These are phyloP conservation scores for Scleroderma citrinum DNA, from an alignment of 768 basidiomycete genomes.

Conservation along the genomic window DNA sequence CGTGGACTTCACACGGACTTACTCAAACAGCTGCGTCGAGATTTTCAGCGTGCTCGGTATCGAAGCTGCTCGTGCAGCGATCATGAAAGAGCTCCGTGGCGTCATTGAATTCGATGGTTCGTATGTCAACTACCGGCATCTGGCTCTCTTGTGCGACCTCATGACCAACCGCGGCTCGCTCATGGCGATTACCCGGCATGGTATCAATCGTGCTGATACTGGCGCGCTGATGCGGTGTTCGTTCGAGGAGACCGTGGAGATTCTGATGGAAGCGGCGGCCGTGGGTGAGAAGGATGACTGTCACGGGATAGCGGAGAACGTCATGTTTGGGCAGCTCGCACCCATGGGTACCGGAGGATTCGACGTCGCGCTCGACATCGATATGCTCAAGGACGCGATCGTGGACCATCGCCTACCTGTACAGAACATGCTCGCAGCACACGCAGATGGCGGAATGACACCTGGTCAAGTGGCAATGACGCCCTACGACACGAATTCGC, in stretches of 20 bases:
- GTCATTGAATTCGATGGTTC: slow-evolving; percentile 99
- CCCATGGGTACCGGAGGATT: slow-evolving; percentile 98
- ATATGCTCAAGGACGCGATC: slow-evolving; percentile 98
- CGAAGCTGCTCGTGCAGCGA: slow-evolving; percentile 91
- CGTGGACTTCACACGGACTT: slow-evolving; percentile 88
- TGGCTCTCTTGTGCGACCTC: slow-evolving; percentile 92
- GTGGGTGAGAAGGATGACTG: slow-evolving; percentile 98
- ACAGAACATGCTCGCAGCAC: slow-evolving; percentile 71
- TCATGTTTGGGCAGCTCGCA: slow-evolving; percentile 99
- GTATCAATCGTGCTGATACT: slow-evolving; percentile 98
- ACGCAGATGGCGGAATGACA: slow-evolving; percentile 84
- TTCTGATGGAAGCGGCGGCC: slow-evolving; percentile 97
- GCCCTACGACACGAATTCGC: slow-evolving; percentile 91
- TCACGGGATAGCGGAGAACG: slow-evolving; percentile 97
- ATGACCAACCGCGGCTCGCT: slow-evolving; percentile 95
- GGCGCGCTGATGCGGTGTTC: slow-evolving; percentile 98
- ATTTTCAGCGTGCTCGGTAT: slow-evolving; percentile 93
- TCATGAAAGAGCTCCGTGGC: slow-evolving; percentile 88
- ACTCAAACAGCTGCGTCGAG: slow-evolving; percentile 96
- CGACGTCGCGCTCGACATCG: slow-evolving; percentile 92
- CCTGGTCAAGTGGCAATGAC: slow-evolving; percentile 93
- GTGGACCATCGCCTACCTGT: slow-evolving; percentile 92
- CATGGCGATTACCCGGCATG: slow-evolving; percentile 99
- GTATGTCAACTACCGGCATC: slow-evolving; percentile 97
- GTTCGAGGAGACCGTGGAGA: slow-evolving; percentile 99